Evolutionary conservation across 2,329 filamentous ascomycete genomes (phyloP).

Genomic region (Cladobotryum protrusum): DNA sequence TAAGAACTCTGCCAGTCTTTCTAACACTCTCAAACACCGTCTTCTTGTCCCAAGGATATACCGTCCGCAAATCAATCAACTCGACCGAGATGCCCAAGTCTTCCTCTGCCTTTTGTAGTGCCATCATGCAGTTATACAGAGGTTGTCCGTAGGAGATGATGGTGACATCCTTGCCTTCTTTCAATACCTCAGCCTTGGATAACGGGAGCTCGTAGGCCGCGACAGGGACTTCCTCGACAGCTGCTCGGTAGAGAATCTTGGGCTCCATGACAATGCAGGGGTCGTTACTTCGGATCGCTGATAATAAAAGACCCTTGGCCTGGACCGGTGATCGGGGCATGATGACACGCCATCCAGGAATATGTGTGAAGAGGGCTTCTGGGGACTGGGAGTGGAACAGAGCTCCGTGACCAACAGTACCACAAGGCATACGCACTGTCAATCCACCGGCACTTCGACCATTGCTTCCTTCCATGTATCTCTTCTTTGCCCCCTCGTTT

Average conservation of each 20-base stretch:
- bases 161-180: slow-evolving; percentile 73
- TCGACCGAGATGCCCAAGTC: slow-evolving; percentile 72
- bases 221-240: slow-evolving; percentile 83
- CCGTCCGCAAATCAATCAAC: slow-evolving; percentile 78
- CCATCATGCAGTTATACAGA: slow-evolving; percentile 73
- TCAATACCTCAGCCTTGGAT: slow-evolving; percentile 78
- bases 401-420: slow-evolving; percentile 82
- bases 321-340: slow-evolving; percentile 81
- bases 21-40: slow-evolving; percentile 74
- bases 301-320: slow-evolving; percentile 78
- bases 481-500: slow-evolving; percentile 84
- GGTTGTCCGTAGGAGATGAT: slow-evolving; percentile 87
- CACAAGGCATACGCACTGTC: slow-evolving; percentile 85
- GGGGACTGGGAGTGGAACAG: slow-evolving; percentile 87
- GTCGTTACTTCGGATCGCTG: slow-evolving; percentile 73
- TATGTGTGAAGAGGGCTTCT: slow-evolving; percentile 80
- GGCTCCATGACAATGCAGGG: slow-evolving; percentile 92
- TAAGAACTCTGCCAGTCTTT: slow-evolving; percentile 79
- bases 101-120: slow-evolving; percentile 67
- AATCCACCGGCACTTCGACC: slow-evolving; percentile 65
- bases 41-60: slow-evolving; percentile 87
- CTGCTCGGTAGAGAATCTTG: slow-evolving; percentile 85
- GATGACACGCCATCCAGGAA: slow-evolving; percentile 78
- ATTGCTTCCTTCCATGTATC: slow-evolving; percentile 63
- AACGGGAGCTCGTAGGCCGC: slow-evolving; percentile 77